These are phyloP conservation scores for Fusarium transvaalense DNA, from an alignment of 2,329 filamentous ascomycete species.

Conservation along the genomic window DNA sequence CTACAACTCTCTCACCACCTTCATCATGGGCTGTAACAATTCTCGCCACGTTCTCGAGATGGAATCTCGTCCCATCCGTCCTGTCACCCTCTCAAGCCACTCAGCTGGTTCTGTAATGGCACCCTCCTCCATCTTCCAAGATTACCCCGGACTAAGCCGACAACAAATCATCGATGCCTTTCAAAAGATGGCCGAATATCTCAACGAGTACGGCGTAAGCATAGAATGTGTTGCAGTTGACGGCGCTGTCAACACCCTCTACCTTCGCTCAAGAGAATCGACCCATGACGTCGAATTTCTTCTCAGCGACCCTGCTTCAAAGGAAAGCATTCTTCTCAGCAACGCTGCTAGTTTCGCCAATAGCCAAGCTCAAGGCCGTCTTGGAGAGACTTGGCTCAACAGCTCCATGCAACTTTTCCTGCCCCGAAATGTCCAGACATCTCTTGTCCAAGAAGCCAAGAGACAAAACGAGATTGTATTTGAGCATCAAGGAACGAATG, in stretches of 20 bases:
- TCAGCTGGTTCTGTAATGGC: constrained; percentile 36
- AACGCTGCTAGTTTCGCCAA: constrained; percentile 41
- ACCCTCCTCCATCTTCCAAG: constrained; percentile 33
- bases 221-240: constrained; percentile 34
- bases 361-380: constrained; percentile 18
- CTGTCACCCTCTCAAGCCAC: constrained; percentile 35
- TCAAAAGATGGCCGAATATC: constrained; percentile 39
- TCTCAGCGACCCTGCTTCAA: constrained; percentile 25
- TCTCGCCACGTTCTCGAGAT: constrained; percentile 37
- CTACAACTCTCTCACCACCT: neutral
- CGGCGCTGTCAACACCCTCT: constrained; percentile 43
- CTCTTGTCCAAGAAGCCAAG: constrained; percentile 26
- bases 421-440: constrained; percentile 23
- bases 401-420: constrained; percentile 43
- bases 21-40: constrained; percentile 39
- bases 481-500: constrained; percentile 26
- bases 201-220: constrained; percentile 31
- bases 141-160: constrained; percentile 27
- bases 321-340: constrained; percentile 23
- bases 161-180: constrained; percentile 35
- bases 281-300: constrained; percentile 45
- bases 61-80: constrained; percentile 37
- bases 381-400: constrained; percentile 44
- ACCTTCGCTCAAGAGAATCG: constrained; percentile 33
- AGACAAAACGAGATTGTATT: constrained; percentile 37